Percentiles rank a stretch among this genome's conserved stretches.
These are phyloP conservation scores for Penicillium freii DNA, from an alignment of 2,329 filamentous ascomycete genomes.

Conservation along the genomic window DNA sequence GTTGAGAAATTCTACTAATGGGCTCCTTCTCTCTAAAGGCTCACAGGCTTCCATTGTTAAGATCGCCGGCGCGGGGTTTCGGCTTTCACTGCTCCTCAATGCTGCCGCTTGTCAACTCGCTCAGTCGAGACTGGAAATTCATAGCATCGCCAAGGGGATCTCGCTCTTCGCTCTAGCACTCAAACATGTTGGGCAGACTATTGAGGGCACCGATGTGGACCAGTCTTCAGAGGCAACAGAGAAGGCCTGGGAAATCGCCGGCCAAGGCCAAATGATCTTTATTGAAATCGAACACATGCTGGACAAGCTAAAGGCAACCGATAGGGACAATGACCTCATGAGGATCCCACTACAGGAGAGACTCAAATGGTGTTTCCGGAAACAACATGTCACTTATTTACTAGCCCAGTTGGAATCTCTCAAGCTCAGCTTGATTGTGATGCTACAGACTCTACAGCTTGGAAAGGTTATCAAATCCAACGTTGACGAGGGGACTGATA, in stretches of 20 bases:
- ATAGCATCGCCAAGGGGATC: constrained; percentile 43
- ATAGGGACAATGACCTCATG: constrained; percentile 25
- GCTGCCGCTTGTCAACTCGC: constrained; percentile 44
- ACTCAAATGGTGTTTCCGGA: constrained; percentile 44
- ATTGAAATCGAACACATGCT: constrained; percentile 46
- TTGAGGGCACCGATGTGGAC: constrained; percentile 33
- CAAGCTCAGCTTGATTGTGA: constrained; percentile 42
- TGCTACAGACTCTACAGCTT: constrained; percentile 41
- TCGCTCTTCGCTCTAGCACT: constrained; percentile 42
- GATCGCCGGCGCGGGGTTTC: constrained; percentile 36
- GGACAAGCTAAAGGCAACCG: constrained; percentile 33
- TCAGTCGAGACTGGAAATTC: constrained; percentile 41
- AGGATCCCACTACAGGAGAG: constrained; percentile 35
- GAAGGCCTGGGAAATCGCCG: constrained; percentile 39
- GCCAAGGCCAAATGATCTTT: constrained; percentile 41
- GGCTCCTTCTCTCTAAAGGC: constrained; percentile 4
- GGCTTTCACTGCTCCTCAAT: constrained; percentile 44
- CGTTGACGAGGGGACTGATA: constrained; percentile 16
- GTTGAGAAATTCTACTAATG: not conserved
- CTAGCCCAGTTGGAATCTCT: constrained; percentile 43
- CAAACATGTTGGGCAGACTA: constrained; percentile 37
- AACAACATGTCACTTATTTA: constrained; percentile 43
- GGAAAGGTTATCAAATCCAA: constrained; percentile 33
- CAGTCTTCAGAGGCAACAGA: constrained; percentile 35
- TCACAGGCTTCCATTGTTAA: constrained; percentile 23